These are phyloP conservation scores for Misopates orontium DNA, from an alignment of 257 asterid species.

Conservation along the genomic window DNA sequence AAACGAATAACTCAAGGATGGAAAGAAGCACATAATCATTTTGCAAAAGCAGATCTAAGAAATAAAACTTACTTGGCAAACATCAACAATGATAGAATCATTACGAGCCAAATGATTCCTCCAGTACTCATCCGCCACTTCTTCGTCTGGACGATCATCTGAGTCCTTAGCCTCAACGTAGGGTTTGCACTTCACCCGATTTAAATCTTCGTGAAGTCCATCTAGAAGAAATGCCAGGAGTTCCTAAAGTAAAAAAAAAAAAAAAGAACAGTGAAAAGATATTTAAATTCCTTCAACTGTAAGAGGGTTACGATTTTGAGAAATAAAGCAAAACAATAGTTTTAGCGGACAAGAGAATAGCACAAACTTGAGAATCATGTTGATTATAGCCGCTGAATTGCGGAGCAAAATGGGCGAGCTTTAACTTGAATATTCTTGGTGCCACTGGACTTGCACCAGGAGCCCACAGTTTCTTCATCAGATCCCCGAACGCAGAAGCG, in stretches of 20 bases:
- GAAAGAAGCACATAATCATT: not conserved
- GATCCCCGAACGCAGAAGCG: slow-evolving; percentile 92
- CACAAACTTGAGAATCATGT: slow-evolving; percentile 91
- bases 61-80: slow-evolving; percentile 70
- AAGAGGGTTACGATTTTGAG: slow-evolving; percentile 15
- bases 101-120: slow-evolving; percentile 92
- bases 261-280: slow-evolving; percentile 17
- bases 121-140: slow-evolving; percentile 95
- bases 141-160: slow-evolving; percentile 81
- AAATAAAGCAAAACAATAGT: slow-evolving; percentile 15
- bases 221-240: slow-evolving; percentile 92
- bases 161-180: slow-evolving; percentile 88
- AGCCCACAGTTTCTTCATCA: slow-evolving; percentile 90
- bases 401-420: slow-evolving; percentile 95
- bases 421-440: slow-evolving; percentile 84
- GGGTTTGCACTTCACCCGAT: slow-evolving; percentile 92
- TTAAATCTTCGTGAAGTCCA: slow-evolving; percentile 98
- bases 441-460: slow-evolving; percentile 89
- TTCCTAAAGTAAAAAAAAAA: slow-evolving; percentile 55
- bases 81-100: slow-evolving; percentile 92
- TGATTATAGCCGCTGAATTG: slow-evolving; percentile 96
- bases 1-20: slow-evolving; percentile 16
- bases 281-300: slow-evolving; percentile 28
- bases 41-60: slow-evolving; percentile 11
- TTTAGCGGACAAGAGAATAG: slow-evolving; percentile 24